Conservation (phyloP, 208 protist genomes). For the Leishmania arabica region DNA sequence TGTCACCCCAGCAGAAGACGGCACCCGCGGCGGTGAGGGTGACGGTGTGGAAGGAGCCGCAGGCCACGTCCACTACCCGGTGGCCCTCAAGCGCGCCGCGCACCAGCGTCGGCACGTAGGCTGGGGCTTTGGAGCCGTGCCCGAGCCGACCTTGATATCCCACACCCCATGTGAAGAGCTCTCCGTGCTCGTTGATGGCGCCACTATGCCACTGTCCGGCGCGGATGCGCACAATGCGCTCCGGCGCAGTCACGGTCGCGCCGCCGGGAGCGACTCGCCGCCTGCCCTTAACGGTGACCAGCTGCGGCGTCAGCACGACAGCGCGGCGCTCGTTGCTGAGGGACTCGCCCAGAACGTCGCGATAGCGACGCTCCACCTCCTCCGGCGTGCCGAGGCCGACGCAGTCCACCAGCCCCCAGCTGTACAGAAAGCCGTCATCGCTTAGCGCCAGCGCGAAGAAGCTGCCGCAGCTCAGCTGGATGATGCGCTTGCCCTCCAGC, state of each 20-base stretch:
- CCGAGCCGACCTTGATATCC: slow-evolving; percentile 86
- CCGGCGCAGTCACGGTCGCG: neutral
- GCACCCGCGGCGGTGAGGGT: slow-evolving; percentile 62
- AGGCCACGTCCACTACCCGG: slow-evolving; percentile 71
- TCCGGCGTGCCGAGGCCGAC: slow-evolving; percentile 67
- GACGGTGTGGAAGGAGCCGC: slow-evolving; percentile 87
- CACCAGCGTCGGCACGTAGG: slow-evolving; percentile 67
- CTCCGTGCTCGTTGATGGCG: slow-evolving; percentile 72
- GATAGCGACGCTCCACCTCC: slow-evolving; percentile 51
- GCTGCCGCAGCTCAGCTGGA: slow-evolving; percentile 83
- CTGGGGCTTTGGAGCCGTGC: slow-evolving; percentile 67
- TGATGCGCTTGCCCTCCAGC: slow-evolving; percentile 67
- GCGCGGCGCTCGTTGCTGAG: slow-evolving; percentile 78
- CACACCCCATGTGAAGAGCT: slow-evolving; percentile 91
- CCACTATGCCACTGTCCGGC: slow-evolving; percentile 90
- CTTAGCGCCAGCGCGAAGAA: slow-evolving; percentile 84
- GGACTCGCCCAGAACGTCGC: slow-evolving; percentile 57
- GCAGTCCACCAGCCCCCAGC: slow-evolving; percentile 88
- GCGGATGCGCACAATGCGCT: slow-evolving; percentile 62
- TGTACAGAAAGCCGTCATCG: slow-evolving; percentile 71
- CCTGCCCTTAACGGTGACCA: slow-evolving; percentile 46
- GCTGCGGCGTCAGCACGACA: slow-evolving; percentile 79
- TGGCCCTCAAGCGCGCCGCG: slow-evolving; percentile 61
- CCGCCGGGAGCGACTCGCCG: neutral
- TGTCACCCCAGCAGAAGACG: slow-evolving; percentile 91